Base-by-base conservation (phyloP, 116 monocot genomes). In the Cymodocea nodosa region DNA sequence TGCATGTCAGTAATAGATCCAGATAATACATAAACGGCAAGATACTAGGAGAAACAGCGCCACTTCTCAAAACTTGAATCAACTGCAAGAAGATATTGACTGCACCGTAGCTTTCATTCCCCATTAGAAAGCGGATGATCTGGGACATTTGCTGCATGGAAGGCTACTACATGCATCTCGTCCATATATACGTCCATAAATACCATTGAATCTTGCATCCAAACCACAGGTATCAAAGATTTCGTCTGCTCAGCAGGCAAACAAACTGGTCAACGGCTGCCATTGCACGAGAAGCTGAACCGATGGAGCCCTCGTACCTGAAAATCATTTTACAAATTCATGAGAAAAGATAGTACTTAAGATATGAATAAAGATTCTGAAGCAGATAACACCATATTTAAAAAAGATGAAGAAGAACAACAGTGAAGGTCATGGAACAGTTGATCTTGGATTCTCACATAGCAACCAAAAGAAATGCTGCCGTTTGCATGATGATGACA, bases 221-320 rank as follows among this genome's bases (percentile, higher is more conserved):
- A 39, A 39, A 39, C 9, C 7, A 39, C 39, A 39, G 9, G 39
- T 6, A 10, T 76, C 59, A 76, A 24, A 51, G 85, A 62, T 62
- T 81, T 67, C 76, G 75, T 25, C 78, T 65, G 34, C 62, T 78
- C 67, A 88, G 66, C 52, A 79, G 85, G 65, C 76, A 85, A 40
- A 67, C 52, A 68, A 98, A 79, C 37, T 86, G 87, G 71, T 98
- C 98, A 9, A 62, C 80, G 50, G 89, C 85, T 51, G 77, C 88
- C 98, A 92, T 98, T 77, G 98, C 98, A 66, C 70, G 85, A 36
- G 98, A 82, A 61, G 98, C 98, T 23, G 88, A 74, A 68, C 86
- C 82, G 22, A 98, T 80, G 2, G 92, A 98, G 63, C 92, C 98
- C 54, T 98, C 98, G 51, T 98, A 98, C 85, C 98, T 97, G 30